Percentiles rank a stretch among this genome's conserved stretches.
These are phyloP conservation scores for Exophiala mesophila DNA, from an alignment of 2,329 filamentous ascomycete species.

Conservation along the genomic window DNA sequence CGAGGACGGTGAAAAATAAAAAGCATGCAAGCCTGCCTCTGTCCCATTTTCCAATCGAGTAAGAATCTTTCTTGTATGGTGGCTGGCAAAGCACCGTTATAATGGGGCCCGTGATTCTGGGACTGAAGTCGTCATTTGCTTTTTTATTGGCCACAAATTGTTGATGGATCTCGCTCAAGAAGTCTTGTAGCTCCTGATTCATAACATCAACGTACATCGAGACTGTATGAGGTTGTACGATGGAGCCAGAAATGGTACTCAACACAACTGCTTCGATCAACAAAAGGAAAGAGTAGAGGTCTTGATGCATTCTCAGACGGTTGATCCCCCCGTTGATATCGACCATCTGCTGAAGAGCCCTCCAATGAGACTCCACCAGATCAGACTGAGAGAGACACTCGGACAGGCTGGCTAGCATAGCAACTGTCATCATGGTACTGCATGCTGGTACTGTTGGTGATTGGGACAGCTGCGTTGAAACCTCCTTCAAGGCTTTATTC, in stretches of 20 bases:
- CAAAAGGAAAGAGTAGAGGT: not conserved
- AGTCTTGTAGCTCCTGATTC: not conserved
- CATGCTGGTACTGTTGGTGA: not conserved
- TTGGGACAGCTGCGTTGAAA: not conserved
- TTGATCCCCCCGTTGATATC: not conserved
- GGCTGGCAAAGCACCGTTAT: not conserved
- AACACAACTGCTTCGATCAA: not conserved
- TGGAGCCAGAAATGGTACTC: not conserved
- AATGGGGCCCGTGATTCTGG: not conserved
- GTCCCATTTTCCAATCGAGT: not conserved
- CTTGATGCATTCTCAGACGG: not conserved
- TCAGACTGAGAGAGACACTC: not conserved
- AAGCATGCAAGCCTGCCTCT: constrained; percentile 1
- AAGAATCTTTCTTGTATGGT: not conserved
- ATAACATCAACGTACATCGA: not conserved
- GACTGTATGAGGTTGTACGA: not conserved
- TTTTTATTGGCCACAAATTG: not conserved
- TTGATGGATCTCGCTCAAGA: not conserved
- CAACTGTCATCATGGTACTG: not conserved
- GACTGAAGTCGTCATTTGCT: not conserved
- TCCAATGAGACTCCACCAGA: not conserved
- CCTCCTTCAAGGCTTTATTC: not conserved
- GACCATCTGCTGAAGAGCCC: not conserved
- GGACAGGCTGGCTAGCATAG: not conserved
- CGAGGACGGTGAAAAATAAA: not conserved